These are phyloP conservation scores for Botrytis tulipae DNA, from an alignment of 2,329 filamentous ascomycete genomes.

Conservation along the genomic window DNA sequence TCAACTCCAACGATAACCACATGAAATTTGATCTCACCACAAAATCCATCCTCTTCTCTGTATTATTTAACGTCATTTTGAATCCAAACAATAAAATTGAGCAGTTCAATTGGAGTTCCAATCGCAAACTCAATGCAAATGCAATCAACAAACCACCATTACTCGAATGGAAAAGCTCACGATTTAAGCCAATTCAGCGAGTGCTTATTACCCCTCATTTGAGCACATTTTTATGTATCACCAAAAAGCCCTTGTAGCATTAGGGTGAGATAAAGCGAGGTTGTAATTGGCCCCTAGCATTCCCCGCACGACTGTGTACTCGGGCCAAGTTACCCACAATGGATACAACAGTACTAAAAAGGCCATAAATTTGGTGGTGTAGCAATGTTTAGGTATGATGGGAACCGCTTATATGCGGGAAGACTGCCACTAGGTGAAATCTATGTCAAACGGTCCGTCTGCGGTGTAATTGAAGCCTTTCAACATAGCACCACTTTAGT, in stretches of 20 bases:
- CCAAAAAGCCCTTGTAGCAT: background rate
- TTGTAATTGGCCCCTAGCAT: background rate
- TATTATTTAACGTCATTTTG: background rate
- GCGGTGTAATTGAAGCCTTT: background rate
- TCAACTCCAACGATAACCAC: background rate
- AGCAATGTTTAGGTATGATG: background rate
- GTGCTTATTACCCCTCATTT: background rate
- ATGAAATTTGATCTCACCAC: background rate
- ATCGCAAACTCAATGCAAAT: background rate
- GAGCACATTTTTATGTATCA: background rate
- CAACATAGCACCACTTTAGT: background rate
- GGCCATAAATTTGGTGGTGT: background rate
- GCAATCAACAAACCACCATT: background rate
- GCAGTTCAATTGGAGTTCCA: background rate
- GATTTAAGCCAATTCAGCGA: background rate
- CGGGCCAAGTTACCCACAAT: background rate
- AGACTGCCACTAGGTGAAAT: background rate
- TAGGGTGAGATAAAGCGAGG: background rate
- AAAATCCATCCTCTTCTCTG: background rate
- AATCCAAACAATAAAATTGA: background rate
- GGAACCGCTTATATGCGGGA: background rate
- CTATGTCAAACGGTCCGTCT: background rate
- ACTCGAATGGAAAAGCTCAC: background rate
- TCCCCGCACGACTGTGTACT: background rate
- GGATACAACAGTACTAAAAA: background rate